Evolutionary conservation across 139 green algal species (phyloP), one percentile per base, ranked within the genome.

Genomic region (Micromonas commoda): DNA sequence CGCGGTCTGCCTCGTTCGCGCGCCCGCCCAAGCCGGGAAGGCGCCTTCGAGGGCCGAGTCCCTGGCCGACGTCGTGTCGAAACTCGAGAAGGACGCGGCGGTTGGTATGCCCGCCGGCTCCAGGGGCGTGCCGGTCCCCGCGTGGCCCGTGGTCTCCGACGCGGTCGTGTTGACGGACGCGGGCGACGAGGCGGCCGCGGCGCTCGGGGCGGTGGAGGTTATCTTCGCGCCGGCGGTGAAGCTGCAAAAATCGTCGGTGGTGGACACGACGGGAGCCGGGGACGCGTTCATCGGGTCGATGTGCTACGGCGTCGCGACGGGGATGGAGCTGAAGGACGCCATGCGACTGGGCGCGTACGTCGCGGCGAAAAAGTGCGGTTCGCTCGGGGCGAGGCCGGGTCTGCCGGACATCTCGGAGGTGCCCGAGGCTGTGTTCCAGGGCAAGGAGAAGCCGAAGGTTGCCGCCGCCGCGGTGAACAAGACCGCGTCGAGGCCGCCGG

Each of bases 211-310:
- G 45, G 9, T 9, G 9, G 45, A 57, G 9, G 45, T 57, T 16
- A 57, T 16, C 16, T 57, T 57, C 45, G 45, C 66, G 29, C 66
- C 29, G 5, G 52, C 76, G 35, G 6, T n/a, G n/a, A 23, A 35
- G 5, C 24, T 23, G 63, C 82, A 0, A 16, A 57, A 57, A 16
- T 57, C 45, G 16, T 9, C 83, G 1, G 83, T 97, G 1, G 81
- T 91, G 29, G 93, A 97, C 81, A 97, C 93, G 5, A 97, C 92
- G 1, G 93, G 94, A 0, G 94, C 94, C 0, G 94, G 94, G 0
- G 94, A 98, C 81, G 83, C 93, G 1, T 98, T 97, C 86, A 96
- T 96, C 52, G 94, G 91, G 0, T 82, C 79, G 28, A 67, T 96
- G 1, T 34, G 97, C 57, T 97, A 97, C 71, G 85, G 83, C 13